A percentile compares a stretch with the other conserved stretches of the same genome.
phyloP scores from a whole-genome alignment of 345 rosid genomes.

The Heritiera fomes region DNA sequence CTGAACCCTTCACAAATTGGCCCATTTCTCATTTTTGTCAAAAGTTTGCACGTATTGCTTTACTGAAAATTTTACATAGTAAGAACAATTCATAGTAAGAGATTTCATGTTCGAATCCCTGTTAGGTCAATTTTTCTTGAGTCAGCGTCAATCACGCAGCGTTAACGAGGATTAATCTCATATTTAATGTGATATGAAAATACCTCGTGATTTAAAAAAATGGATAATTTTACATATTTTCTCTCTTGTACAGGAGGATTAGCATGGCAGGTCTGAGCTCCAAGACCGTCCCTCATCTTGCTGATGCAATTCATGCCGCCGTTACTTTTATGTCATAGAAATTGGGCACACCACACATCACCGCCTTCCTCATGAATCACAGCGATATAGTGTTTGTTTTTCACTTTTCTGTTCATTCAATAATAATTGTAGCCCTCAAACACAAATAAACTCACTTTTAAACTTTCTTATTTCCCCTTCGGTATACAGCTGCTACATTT shows the following conservation, averaged over 20 bases:
- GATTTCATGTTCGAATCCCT: too few species aligned
- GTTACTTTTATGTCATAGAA: constrained; percentile 34
- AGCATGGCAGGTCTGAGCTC: constrained; percentile 83
- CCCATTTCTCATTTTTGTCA: not conserved
- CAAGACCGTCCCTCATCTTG: constrained; percentile 68
- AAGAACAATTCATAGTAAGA: too few species aligned
- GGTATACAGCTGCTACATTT: not conserved
- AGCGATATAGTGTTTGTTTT: not conserved
- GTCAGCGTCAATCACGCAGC: too few species aligned
- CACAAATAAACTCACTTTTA: not conserved
- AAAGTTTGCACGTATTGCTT: not conserved
- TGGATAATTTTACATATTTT: not conserved
- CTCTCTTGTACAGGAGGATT: constrained; percentile 51
- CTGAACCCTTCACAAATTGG: constrained; percentile 11
- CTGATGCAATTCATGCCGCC: constrained; percentile 70
- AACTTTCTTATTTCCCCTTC: not conserved
- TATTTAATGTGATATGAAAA: too few species aligned
- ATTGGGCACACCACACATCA: not conserved
- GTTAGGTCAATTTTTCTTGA: too few species aligned
- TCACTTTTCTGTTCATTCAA: not conserved
- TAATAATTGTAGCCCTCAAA: not conserved
- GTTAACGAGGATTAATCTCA: too few species aligned
- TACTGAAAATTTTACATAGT: not conserved
- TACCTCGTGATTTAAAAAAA: too few species aligned
- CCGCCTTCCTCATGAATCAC: not conserved